Evolutionary conservation across 2,329 filamentous ascomycete species (phyloP), one percentile per base, ranked within the genome.

Genomic region (Aspergillus felis): DNA sequence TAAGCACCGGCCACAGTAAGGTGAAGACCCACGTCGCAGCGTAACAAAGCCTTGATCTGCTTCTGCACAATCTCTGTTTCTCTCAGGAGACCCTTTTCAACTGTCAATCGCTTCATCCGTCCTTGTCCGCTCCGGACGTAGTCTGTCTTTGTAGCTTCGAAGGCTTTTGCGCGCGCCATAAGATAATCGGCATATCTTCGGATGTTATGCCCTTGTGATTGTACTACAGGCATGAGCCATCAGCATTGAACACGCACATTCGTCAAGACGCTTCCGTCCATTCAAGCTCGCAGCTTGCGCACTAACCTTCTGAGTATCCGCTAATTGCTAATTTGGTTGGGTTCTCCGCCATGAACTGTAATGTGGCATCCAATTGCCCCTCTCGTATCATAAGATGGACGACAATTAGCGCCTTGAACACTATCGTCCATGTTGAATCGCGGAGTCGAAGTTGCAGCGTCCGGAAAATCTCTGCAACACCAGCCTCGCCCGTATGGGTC

Each of bases 341-440:
- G 71, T 93, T 89, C 64, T 89, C 88, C 47, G 92, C 84, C 35
- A 99, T 84, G 68, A 91, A 97, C 60, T 86, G 84, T 64, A 99
- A 81, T 2, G 94, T 96, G 51, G 92, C 89, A 72, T 97, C 91
- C 35, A 88, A 87, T 62, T 92, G 88, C 54, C 94, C 94, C 78
- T 99, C 94, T 65, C 94, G 86, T 72, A 99, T 94, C 94, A 99
- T 97, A 60, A 97, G 80, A 74, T 99, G 94, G 50, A 96, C 87
- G 51, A 96, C 94, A 68, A 97, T 96, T 65, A 99, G 81, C 67
- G 91, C 88, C 81, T 99, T 99, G 87, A 97, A 96, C 63, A 96
- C 93, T 57, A 97, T 92, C n/a, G 94, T 99, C 94, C 94, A 99
- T 81, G 94, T 96, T 65, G 93, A 93, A 74, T 99, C 94, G 72